Percentiles rank a stretch among this genome's conserved stretches.
These are phyloP conservation scores for Mucor indicus DNA, from an alignment of 371 early-diverging fungal species.

Conservation along the genomic window DNA sequence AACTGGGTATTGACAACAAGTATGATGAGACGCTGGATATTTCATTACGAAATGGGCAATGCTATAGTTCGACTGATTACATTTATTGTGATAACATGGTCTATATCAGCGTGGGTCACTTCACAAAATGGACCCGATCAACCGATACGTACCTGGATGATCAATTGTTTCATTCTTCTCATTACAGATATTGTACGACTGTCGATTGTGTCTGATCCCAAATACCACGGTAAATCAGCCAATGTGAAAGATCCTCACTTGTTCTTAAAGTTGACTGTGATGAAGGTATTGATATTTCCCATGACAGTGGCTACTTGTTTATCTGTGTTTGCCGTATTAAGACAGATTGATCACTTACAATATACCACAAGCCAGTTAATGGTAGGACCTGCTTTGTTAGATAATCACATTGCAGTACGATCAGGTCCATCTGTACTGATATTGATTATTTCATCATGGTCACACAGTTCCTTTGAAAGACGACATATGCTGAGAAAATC, in stretches of 20 bases:
- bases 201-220: conserved; percentile 44
- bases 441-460: conserved; percentile 58
- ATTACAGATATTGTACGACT: conserved; percentile 51
- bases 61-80: conserved; percentile 58
- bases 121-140: conserved; percentile 53
- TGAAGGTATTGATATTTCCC: conserved; percentile 49
- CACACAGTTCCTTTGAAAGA: conserved; percentile 33
- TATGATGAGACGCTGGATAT: conserved; percentile 62
- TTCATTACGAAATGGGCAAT: conserved; percentile 56
- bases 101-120: conserved; percentile 47
- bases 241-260: conserved; percentile 23
- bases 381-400: conserved; percentile 21
- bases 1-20: conserved; percentile 58
- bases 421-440: conserved; percentile 30
- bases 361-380: conserved; percentile 49
- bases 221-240: conserved; percentile 35
- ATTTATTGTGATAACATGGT: conserved; percentile 58
- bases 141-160: conserved; percentile 60
- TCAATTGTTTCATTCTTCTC: conserved; percentile 46
- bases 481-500: conserved; percentile 50
- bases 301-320: conserved; percentile 53
- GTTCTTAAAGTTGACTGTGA: conserved; percentile 39
- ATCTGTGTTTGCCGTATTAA: conserved; percentile 53
- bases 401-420: conserved; percentile 2
- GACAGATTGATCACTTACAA: conserved; percentile 48